phyloP scores from a whole-genome alignment of 768 basidiomycete genomes.

The Russula sp. region DNA sequence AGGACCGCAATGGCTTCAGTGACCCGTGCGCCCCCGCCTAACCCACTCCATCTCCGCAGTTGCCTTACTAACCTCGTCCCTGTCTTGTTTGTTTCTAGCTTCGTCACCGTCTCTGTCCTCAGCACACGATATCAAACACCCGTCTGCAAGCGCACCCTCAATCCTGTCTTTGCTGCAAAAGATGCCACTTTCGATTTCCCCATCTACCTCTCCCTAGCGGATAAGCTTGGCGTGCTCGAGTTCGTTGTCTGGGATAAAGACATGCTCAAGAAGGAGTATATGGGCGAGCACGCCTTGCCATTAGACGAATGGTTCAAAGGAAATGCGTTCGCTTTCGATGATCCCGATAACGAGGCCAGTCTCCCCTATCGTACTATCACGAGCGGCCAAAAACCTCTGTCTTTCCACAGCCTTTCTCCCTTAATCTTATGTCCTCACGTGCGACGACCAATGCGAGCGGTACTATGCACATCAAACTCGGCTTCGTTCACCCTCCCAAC shows the following conservation, averaged over 20 bases:
- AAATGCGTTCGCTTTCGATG: constrained; percentile 48
- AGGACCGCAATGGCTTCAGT: constrained; percentile 62
- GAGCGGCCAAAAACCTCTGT: constrained; percentile 24
- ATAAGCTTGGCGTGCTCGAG: constrained; percentile 69
- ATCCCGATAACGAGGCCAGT: constrained; percentile 63
- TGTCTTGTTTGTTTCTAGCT: constrained; percentile 37
- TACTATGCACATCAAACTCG: constrained; percentile 53
- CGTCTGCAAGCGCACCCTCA: constrained; percentile 63
- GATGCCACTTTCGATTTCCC: constrained; percentile 90
- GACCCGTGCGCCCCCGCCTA: constrained; percentile 57
- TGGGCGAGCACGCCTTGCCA: constrained; percentile 78
- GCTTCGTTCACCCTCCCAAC: constrained; percentile 46
- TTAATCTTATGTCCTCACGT: constrained; percentile 44
- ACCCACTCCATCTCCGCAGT: neutral
- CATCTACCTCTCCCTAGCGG: constrained; percentile 69
- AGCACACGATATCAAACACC: constrained; percentile 63
- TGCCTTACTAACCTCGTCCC: neutral
- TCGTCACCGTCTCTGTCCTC: constrained; percentile 60
- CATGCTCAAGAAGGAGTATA: constrained; percentile 82
- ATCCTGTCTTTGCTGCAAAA: constrained; percentile 58
- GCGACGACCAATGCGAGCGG: constrained; percentile 45
- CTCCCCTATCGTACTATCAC: neutral
- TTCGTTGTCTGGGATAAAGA: constrained; percentile 94
- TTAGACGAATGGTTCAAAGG: constrained; percentile 78
- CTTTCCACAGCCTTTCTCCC: constrained; percentile 40